These are phyloP conservation scores for Hypoxylon lenormandii DNA, from an alignment of 495 filamentous ascomycete genomes.

Conservation along the genomic window DNA sequence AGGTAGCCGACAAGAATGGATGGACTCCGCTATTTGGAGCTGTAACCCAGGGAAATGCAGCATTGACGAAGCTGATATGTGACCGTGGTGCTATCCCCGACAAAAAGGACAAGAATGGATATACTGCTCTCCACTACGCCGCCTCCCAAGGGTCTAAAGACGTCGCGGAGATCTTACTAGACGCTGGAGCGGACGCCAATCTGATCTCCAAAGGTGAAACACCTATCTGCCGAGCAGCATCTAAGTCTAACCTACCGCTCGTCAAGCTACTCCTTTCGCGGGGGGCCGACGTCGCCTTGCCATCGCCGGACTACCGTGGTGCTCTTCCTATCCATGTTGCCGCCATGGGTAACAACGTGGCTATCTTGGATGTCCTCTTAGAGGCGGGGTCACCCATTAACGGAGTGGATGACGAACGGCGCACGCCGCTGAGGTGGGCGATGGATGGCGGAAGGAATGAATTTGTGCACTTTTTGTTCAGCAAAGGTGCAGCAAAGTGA, in stretches of 20 bases:
- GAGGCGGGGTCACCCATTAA: constrained; percentile 52
- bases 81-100: constrained; percentile 46
- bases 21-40: constrained; percentile 44
- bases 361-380: constrained; percentile 49
- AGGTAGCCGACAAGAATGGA: constrained; percentile 34
- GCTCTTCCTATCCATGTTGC: constrained; percentile 36
- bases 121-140: constrained; percentile 46
- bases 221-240: constrained; percentile 35
- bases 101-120: constrained; percentile 34
- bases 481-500: constrained; percentile 33
- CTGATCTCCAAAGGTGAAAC: constrained; percentile 39
- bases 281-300: constrained; percentile 15
- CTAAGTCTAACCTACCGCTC: constrained; percentile 33
- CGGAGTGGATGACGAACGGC: constrained; percentile 45
- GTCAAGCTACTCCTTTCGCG: constrained; percentile 27
- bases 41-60: constrained; percentile 37
- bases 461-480: constrained; percentile 36
- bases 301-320: constrained; percentile 30
- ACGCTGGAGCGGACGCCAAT: constrained; percentile 43
- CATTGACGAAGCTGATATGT: constrained; percentile 45
- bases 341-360: constrained; percentile 34
- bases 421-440: constrained; percentile 46
- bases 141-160: constrained; percentile 45
- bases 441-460: constrained; percentile 38
- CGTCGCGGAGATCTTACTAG: constrained; percentile 39